Evolutionary conservation across 345 rosid genomes (phyloP).

Genomic region (Durio zibethinus): DNA sequence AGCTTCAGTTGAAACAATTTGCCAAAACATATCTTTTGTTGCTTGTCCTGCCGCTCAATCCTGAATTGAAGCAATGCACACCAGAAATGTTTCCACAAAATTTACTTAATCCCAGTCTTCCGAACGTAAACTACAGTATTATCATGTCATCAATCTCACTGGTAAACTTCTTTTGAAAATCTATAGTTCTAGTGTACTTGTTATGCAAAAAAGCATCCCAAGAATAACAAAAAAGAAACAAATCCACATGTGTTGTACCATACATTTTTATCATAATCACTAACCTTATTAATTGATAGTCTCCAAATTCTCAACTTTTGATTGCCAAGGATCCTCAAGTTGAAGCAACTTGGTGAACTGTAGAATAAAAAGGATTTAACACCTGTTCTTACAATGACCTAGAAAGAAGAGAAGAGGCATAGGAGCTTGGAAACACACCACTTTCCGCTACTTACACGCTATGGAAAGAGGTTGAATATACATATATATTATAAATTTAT

Average conservation of each 20-base stretch:
- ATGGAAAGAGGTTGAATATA: not conserved
- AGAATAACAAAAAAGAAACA: not conserved
- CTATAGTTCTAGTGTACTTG: not conserved
- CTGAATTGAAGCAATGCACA: not conserved
- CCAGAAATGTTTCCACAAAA: not conserved
- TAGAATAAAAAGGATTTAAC: slow-evolving; percentile 11
- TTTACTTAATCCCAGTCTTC: not conserved
- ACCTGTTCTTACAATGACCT: not conserved
- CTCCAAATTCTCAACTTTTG: slow-evolving; percentile 33
- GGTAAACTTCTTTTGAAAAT: not conserved
- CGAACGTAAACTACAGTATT: not conserved
- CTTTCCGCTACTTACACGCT: not conserved
- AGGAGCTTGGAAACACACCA: not conserved
- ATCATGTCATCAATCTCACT: not conserved
- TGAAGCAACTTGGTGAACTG: slow-evolving; percentile 79
- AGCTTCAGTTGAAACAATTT: not conserved
- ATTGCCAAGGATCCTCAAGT: slow-evolving; percentile 52
- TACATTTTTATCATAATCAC: not conserved
- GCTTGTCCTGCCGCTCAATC: not conserved
- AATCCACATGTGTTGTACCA: not conserved
- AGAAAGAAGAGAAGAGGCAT: not conserved
- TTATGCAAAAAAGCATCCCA: not conserved
- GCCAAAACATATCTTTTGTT: not conserved
- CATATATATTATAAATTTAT: not conserved
- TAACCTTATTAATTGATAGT: slow-evolving; percentile 34